Base-by-base conservation (phyloP, 2,329 filamentous ascomycete species). In the Ophiostoma angusticollis region DNA sequence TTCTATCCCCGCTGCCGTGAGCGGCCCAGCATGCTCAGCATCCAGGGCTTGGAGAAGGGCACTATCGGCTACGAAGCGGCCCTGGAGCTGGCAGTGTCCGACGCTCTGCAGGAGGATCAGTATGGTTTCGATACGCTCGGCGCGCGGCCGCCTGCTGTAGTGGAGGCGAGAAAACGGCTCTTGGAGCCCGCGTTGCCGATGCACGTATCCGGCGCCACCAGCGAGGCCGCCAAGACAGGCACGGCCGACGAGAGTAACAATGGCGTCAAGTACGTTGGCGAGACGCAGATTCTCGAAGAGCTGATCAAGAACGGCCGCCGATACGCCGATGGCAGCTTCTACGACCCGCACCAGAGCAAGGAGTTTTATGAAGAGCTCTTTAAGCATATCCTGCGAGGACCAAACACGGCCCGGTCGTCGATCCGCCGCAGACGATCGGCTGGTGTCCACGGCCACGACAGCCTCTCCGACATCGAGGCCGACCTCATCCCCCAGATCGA, bases 11-110 rank as follows among this genome's bases (percentile, higher is more conserved):
- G 68, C 40, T 74, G 70, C 46, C 64, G 68, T 33, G 77, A 81
- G 52, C 60, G 73, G 17, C 80, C 80, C 29, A 80, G 71, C 54
- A 84, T 83, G 78, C 64, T 83, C 43, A 80, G 75, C 61, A 76
- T 78, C 63, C 74, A 80, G 47, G 80, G 79, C 3, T 58, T 80
- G 23, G 80, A 84, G 53, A 77, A 77, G 53, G 80, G 80, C 30
- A 80, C 77, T 14, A 65, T 82, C 52, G 80, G 80, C 38, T 82
- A 75, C 53, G 68, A 74, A 47, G 74, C 79, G 17, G 80, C 79
- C 7, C 61, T 84, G 25, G 77, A 84, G 52, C 55, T 82, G 25
- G 64, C 69, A 17, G 70, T 76, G 13, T 71, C 76, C 16, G 80
- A 84, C 54, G 68, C 70, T 8, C 63, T 82, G 9, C 66, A 74